A percentile compares a stretch with the other conserved stretches of the same genome.
These are phyloP conservation scores for Huntiella abstrusa DNA, from an alignment of 2,329 filamentous ascomycete genomes.

Conservation along the genomic window DNA sequence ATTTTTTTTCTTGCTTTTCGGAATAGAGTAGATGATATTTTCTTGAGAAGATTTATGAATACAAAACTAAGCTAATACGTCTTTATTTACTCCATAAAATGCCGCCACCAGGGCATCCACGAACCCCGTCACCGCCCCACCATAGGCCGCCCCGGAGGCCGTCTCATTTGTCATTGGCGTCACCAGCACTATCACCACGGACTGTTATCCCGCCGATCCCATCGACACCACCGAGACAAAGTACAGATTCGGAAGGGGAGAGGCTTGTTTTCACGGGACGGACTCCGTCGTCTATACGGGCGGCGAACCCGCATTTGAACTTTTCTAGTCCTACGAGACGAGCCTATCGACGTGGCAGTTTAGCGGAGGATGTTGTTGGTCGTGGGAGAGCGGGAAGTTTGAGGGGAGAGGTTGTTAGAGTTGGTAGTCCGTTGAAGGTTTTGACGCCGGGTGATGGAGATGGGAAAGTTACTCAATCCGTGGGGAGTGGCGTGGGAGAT, in stretches of 20 bases:
- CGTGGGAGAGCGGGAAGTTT: not conserved
- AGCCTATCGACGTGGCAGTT: not conserved
- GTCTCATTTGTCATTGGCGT: too few species aligned
- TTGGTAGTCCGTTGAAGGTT: not conserved
- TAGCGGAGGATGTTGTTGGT: not conserved
- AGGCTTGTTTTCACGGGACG: not conserved
- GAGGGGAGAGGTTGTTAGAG: not conserved
- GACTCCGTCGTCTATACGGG: conserved; percentile 3
- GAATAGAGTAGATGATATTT: too few species aligned
- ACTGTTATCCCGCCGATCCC: not conserved
- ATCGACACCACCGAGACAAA: not conserved
- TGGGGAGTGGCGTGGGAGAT: too few species aligned
- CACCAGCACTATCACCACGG: not conserved
- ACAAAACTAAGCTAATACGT: too few species aligned
- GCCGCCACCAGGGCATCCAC: too few species aligned
- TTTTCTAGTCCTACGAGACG: not conserved
- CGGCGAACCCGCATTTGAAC: conserved; percentile 5
- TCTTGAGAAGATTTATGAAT: too few species aligned
- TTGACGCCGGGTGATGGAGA: not conserved
- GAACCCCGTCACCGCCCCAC: too few species aligned
- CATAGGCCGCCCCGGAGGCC: too few species aligned
- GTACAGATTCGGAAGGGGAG: not conserved
- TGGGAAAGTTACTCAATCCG: not conserved
- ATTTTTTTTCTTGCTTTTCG: too few species aligned
- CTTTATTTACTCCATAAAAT: too few species aligned